Base-by-base conservation (phyloP, 1,284 basidiomycete species). In the Sporisorium graminicola region DNA sequence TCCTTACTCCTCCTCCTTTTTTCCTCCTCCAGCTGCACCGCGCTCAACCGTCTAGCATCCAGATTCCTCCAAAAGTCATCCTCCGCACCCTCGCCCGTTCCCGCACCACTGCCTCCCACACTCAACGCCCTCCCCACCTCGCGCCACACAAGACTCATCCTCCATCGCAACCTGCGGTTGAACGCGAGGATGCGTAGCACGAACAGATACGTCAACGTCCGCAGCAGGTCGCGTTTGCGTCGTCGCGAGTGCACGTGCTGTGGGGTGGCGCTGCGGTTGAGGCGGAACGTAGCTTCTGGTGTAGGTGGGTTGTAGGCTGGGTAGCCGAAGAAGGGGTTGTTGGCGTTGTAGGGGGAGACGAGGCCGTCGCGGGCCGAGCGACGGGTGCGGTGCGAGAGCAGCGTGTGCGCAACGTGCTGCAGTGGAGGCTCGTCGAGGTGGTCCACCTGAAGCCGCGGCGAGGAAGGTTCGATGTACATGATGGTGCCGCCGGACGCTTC, bases 261-360 rank as follows among this genome's bases (percentile, higher is more conserved):
- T 26, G 62, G 58, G 7, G 70, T 71, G 13, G 13, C 29, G 44
- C 20, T 51, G 20, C 42, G 37, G 13, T 49, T 22, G 22, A 76
- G 62, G 0, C 59, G 44, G 52, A 74, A 74, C 2, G 55, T 72
- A 5, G 59, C 58, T 40, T 59, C 58, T 0, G 53, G 31, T 0
- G 58, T 5, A 10, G 33, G 8, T n/a, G 64, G 66, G 22, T 71
- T 66, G 68, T 75, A 81, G 52, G 88, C 86, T 0, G 93, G 92
- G 84, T 94, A 94, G n/a, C 93, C 93, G 78, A 90, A 94, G 86
- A 91, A 94, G 0, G 93, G 93, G 77, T 94, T 94, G 55, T 90
- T 79, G 51, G 78, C 65, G 65, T 87, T 86, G 82, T 86, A 87
- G 6, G 86, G 86, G 20, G 80, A 81, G 22, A 84, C 82, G 20